phyloP scores from a whole-genome alignment of 2,329 filamentous ascomycete species.

The Neonectria sp. region DNA sequence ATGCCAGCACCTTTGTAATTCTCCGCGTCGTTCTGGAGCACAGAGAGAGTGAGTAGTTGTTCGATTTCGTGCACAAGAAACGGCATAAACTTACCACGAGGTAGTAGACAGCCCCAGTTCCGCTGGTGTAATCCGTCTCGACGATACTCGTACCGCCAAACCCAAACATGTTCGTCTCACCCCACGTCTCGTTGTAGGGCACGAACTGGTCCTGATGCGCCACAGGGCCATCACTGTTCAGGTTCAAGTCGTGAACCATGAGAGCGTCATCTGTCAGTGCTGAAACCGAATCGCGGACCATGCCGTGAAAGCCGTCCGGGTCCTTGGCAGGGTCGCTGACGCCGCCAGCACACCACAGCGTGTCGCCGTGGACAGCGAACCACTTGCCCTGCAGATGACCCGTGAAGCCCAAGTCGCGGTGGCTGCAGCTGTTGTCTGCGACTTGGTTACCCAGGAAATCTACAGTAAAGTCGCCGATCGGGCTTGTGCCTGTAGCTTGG shows the following conservation, averaged over 20 bases:
- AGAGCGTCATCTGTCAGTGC: conserved; percentile 53
- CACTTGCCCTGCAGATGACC: conserved; percentile 47
- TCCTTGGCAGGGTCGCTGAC: conserved; percentile 51
- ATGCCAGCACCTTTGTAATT: conserved; percentile 55
- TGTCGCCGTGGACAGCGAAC: conserved; percentile 55
- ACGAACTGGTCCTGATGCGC: conserved; percentile 55
- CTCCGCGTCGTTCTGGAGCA: conserved; percentile 50
- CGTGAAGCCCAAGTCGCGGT: no score
- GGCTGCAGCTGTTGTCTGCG: no score
- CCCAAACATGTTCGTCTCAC: conserved; percentile 52
- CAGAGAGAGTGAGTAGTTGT: background rate
- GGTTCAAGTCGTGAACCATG: conserved; percentile 53
- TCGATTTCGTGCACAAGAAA: accelerated
- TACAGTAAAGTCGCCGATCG: no score
- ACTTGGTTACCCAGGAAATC: no score
- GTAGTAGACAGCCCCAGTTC: conserved; percentile 53
- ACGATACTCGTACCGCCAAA: conserved; percentile 59
- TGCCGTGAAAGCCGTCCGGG: conserved; percentile 53
- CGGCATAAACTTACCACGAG: conserved; percentile 50
- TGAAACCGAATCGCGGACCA: conserved; percentile 57
- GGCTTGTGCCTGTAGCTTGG: no score
- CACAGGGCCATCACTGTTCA: conserved; percentile 49
- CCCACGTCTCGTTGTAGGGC: conserved; percentile 54
- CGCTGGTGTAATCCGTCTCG: conserved; percentile 49
- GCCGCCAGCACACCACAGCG: conserved; percentile 53